phyloP scores from a whole-genome alignment of 2,329 filamentous ascomycete genomes.

The Cladobotryum mycophilum region DNA sequence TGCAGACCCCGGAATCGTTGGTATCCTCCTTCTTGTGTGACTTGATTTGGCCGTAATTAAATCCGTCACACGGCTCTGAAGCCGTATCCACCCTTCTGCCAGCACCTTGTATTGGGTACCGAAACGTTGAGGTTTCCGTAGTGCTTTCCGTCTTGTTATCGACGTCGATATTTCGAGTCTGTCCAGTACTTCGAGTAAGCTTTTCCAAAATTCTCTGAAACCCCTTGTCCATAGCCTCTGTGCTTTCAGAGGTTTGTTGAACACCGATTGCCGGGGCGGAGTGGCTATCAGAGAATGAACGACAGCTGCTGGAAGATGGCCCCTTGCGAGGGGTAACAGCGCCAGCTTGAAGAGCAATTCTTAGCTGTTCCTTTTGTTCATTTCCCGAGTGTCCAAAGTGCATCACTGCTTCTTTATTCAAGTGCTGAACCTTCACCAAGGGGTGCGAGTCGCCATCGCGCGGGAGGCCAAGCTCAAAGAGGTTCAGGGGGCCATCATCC shows the following conservation, averaged over 20 bases:
- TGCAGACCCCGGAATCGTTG: constrained; percentile 16
- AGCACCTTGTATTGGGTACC: background rate
- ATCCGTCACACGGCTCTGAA: background rate
- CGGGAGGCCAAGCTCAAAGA: constrained; percentile 5
- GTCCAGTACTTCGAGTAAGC: constrained; percentile 11
- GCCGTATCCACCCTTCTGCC: background rate
- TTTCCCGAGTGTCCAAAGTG: background rate
- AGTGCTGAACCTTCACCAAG: constrained; percentile 4
- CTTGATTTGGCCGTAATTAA: background rate
- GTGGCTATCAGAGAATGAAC: no score
- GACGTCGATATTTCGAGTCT: background rate
- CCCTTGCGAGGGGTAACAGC: no score
- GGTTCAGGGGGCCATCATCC: background rate
- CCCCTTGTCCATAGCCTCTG: constrained; percentile 12
- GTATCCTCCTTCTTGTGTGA: constrained; percentile 11
- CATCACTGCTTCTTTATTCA: background rate
- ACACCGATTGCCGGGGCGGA: no score
- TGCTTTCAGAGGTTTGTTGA: background rate
- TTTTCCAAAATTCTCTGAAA: constrained; percentile 24
- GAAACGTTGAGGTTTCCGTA: background rate
- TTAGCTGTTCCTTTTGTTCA: constrained; percentile 11
- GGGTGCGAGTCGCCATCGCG: background rate
- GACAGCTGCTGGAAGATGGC: no score
- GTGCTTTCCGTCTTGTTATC: background rate
- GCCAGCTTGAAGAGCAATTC: constrained; percentile 6